Base-by-base conservation (phyloP, 2,329 filamentous ascomycete species). In the Aspergillus luchuensis region DNA sequence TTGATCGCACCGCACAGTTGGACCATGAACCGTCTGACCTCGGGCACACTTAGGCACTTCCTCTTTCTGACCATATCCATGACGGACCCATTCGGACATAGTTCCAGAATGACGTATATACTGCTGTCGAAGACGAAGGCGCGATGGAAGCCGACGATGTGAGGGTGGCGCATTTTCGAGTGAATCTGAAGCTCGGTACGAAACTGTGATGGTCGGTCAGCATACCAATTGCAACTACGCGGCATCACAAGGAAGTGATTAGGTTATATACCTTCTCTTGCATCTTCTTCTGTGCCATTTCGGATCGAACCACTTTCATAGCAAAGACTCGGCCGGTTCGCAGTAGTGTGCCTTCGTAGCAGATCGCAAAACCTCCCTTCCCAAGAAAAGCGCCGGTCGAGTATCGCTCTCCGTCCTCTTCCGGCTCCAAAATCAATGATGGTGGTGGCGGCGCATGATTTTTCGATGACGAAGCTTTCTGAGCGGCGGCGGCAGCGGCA, bases 61-160 rank as follows among this genome's bases (percentile, higher is more conserved):
- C 95, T 86, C 71, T 91, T 91, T 80, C 96, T 96, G 64, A 98
- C 91, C 89, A 97, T 96, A 74, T 98, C 95, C 87, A 97, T 97
- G 17, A 99, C 85, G 19, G 93, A 97, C 49, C 95, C 95, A 73
- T 98, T 98, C 56, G 92, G 89, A 76, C 95, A 99, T 48, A 99
- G 82, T 75, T 99, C 94, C 28, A 99, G 84, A 50, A 98, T 91
- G 52, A 99, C 90, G 71, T 96, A 99, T 60, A 95, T 98, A 75
- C 89, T 93, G 65, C 87, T 88, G 66, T 92, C 85, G 76, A 93
- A 96, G 11, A 93, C 90, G 74, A 99, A 99, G 36, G 95, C 95
- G 68, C 94, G 88, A 71, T 96, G 87, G 76, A 99, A 99, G 69
- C 94, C 90, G 64, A 99, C 95, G 66, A 99, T 94, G 75, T 97